Evolutionary conservation across 371 early-diverging fungal genomes (phyloP).

Genomic region (Umbelopsis sp.): DNA sequence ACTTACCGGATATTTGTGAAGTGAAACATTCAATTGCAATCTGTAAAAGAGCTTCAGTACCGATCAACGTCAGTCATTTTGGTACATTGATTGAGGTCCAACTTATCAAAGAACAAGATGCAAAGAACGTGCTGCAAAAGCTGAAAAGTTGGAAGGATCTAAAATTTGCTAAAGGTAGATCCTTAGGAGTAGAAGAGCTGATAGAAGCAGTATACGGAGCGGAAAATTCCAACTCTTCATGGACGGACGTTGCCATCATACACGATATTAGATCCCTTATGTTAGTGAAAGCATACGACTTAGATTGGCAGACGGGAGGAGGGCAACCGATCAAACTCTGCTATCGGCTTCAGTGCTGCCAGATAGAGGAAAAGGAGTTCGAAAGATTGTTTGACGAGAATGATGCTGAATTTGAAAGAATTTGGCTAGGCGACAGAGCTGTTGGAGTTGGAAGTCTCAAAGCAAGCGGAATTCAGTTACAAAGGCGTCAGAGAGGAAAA

Average conservation of each 20-base stretch:
- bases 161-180: not conserved
- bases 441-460: too few relatives aligned
- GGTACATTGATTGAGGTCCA: not conserved
- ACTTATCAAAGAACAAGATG: not conserved
- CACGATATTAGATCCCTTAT: not conserved
- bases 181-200: not conserved
- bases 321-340: not conserved
- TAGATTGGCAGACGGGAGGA: not conserved
- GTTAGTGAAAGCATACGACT: not conserved
- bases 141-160: not conserved
- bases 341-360: not conserved
- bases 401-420: not conserved
- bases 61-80: not conserved
- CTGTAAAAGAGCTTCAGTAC: not conserved
- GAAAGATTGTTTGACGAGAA: not conserved
- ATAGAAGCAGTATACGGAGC: not conserved
- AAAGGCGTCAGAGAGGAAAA: too few relatives aligned
- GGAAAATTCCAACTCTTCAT: not conserved
- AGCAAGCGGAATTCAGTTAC: too few relatives aligned
- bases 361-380: not conserved
- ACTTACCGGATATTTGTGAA: not conserved
- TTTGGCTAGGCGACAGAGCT: not conserved
- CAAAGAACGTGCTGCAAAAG: not conserved
- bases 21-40: not conserved
- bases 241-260: not conserved